These are phyloP conservation scores for Aspergillus candidus DNA, from an alignment of 2,329 filamentous ascomycete genomes.

Conservation along the genomic window DNA sequence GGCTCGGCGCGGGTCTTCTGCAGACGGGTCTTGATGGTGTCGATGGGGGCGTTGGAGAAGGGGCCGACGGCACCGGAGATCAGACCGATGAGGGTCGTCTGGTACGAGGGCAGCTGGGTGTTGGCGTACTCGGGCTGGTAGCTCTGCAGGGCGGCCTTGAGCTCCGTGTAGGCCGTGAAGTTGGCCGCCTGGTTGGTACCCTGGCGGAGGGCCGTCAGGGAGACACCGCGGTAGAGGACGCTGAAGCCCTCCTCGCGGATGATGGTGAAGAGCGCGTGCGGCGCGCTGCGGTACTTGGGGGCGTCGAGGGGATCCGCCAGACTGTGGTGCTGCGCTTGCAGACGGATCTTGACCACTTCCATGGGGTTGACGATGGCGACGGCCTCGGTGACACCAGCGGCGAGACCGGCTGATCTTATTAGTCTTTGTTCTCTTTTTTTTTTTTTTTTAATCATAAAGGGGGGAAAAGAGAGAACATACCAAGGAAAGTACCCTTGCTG, in stretches of 20 bases:
- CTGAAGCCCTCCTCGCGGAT: conserved; percentile 83
- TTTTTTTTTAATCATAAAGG: too few species aligned
- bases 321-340: conserved; percentile 96
- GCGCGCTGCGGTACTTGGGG: conserved; percentile 95
- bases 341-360: conserved; percentile 98
- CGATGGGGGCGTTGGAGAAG: conserved; percentile 92
- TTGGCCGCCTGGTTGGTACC: conserved; percentile 97
- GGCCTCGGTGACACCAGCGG: conserved; percentile 91
- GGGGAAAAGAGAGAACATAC: conserved; percentile 38
- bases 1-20: conserved; percentile 81
- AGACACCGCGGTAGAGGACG: conserved; percentile 87
- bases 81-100: conserved; percentile 86
- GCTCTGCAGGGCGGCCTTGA: conserved; percentile 71
- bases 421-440: not conserved
- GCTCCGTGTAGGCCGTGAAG: conserved; percentile 94
- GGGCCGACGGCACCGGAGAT: conserved; percentile 93
- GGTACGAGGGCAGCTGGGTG: conserved; percentile 69
- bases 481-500: conserved; percentile 65
- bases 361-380: conserved; percentile 95
- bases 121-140: conserved; percentile 64
- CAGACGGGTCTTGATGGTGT: conserved; percentile 96
- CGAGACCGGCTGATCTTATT: conserved; percentile 62
- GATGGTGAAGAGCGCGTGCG: conserved; percentile 76
- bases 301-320: conserved; percentile 95
- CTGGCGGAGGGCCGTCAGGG: conserved; percentile 85